Evolutionary conservation across 2,329 filamentous ascomycete species (phyloP).

Genomic region (Botrytis squamosa): DNA sequence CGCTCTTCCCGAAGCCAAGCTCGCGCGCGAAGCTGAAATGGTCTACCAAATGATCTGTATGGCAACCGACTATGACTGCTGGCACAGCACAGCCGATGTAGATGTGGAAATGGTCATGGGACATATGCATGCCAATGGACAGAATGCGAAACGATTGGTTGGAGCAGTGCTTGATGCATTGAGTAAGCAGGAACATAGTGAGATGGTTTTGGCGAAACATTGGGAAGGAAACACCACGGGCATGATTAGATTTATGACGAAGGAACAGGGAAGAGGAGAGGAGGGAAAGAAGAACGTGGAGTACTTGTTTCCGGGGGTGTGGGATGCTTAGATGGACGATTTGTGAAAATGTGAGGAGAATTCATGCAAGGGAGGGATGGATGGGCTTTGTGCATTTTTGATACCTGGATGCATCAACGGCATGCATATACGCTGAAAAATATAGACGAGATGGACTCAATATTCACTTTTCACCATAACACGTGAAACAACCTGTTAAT

Average conservation of each 20-base stretch:
- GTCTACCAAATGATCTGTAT: constrained; percentile 99
- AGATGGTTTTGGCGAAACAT: constrained; percentile 78
- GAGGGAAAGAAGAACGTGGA: constrained; percentile 77
- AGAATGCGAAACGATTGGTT: constrained; percentile 83
- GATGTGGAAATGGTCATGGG: constrained; percentile 96
- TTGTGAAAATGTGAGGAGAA: background rate
- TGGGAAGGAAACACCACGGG: constrained; percentile 74
- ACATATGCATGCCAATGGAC: constrained; percentile 90
- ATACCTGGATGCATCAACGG: constrained; percentile 13
- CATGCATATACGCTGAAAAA: background rate
- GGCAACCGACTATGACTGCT: constrained; percentile 99
- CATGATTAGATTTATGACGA: constrained; percentile 79
- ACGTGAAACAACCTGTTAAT: background rate
- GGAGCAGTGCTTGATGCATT: constrained; percentile 85
- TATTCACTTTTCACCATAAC: background rate
- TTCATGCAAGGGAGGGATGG: background rate
- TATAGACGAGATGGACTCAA: background rate
- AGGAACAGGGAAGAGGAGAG: constrained; percentile 67
- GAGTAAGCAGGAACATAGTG: constrained; percentile 70
- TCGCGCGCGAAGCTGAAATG: constrained; percentile 93
- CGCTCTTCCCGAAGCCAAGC: constrained; percentile 89
- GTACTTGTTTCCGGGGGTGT: constrained; percentile 77
- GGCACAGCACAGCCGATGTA: constrained; percentile 80
- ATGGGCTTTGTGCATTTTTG: background rate
- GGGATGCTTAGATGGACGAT: constrained; percentile 9